Conservation (phyloP, 345 rosid species). For the Turritis glabra region DNA sequence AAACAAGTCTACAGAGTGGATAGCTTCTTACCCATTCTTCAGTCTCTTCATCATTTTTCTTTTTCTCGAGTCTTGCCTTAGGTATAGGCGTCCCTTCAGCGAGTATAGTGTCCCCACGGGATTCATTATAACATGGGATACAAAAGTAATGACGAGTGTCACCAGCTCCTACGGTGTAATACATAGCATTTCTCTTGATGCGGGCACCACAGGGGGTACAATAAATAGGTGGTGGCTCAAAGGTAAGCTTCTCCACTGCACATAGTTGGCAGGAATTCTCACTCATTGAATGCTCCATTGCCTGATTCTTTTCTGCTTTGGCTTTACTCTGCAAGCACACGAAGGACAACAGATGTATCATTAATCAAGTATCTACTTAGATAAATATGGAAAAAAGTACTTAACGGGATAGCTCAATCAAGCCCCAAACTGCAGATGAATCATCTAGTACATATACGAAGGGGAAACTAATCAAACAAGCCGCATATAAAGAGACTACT, state of each 20-base stretch:
- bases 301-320: conserved; percentile 97
- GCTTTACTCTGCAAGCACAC: conserved; percentile 80
- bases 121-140: conserved; percentile 95
- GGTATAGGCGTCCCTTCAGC: conserved; percentile 76
- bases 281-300: conserved; percentile 98
- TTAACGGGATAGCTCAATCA: conserved; percentile 4
- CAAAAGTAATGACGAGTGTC: conserved; percentile 96
- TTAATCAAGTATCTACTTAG: neutral
- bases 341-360: conserved; percentile 2
- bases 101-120: conserved; percentile 81
- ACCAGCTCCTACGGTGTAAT: conserved; percentile 93
- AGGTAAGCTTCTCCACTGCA: conserved; percentile 99
- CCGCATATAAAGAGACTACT: neutral
- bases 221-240: conserved; percentile 99
- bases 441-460: conserved; percentile 6
- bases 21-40: conserved; percentile 89
- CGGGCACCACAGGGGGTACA: conserved; percentile 99
- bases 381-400: neutral
- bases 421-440: conserved; percentile 1
- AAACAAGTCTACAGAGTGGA: conserved; percentile 12
- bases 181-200: conserved; percentile 98
- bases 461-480: conserved; percentile 10
- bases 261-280: conserved; percentile 99
- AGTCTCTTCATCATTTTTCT: conserved; percentile 99
- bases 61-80: conserved; percentile 94